Evolutionary conservation across 2,329 filamentous ascomycete genomes (phyloP).

Genomic region (Aspergillus caelatus): DNA sequence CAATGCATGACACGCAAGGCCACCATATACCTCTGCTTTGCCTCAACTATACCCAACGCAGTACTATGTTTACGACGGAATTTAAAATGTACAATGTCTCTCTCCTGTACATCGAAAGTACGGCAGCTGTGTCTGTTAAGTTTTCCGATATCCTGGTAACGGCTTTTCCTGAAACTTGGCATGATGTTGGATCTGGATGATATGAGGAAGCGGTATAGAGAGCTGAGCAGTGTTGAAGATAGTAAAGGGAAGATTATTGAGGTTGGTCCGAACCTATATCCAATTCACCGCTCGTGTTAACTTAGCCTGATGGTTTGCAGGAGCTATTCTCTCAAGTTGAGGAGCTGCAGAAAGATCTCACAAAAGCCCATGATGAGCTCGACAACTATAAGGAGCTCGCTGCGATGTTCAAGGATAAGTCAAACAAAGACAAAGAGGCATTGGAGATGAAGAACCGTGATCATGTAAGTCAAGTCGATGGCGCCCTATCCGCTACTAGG

Average conservation of each 20-base stretch:
- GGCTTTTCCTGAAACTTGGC: neutral
- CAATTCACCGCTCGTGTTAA: neutral
- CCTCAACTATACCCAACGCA: neutral
- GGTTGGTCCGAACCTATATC: slow-evolving; percentile 3
- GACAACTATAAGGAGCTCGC: slow-evolving; percentile 10
- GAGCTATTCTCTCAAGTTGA: slow-evolving; percentile 16
- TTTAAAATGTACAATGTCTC: neutral
- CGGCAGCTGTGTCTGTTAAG: neutral
- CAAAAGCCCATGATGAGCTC: slow-evolving; percentile 8
- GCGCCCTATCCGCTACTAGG: neutral
- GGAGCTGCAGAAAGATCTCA: slow-evolving; percentile 10
- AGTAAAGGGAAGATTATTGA: slow-evolving; percentile 22
- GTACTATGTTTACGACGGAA: neutral
- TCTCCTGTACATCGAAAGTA: neutral
- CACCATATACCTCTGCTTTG: neutral
- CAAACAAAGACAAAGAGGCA: slow-evolving; percentile 2
- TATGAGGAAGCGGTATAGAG: slow-evolving; percentile 14
- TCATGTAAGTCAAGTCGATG: slow-evolving; percentile 10
- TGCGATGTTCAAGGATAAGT: slow-evolving; percentile 5
- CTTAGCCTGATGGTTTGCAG: slow-evolving; percentile 7
- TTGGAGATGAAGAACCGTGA: slow-evolving; percentile 9
- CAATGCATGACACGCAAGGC: slow-evolving; percentile 3
- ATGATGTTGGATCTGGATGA: slow-evolving; percentile 6
- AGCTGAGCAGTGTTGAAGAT: slow-evolving; percentile 15
- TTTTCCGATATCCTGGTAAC: neutral